phyloP scores from a whole-genome alignment of 1,139 yeast genomes.

The Geotrichum cucujoidarum region DNA sequence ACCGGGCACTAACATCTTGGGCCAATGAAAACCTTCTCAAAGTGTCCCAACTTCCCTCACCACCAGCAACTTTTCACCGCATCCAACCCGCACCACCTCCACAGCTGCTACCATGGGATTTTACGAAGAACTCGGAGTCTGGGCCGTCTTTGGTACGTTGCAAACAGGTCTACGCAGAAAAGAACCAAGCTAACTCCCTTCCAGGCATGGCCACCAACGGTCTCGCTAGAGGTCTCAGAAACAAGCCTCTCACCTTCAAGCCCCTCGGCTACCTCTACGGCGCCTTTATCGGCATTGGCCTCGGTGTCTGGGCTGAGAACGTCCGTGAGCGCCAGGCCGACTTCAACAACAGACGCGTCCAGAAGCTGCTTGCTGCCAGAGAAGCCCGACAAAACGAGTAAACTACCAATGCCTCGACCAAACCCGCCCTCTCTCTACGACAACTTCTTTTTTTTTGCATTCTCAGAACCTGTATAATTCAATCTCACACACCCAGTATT shows the following conservation, averaged over 20 bases:
- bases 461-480: constrained; percentile 5
- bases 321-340: constrained; percentile 33
- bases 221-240: constrained; percentile 37
- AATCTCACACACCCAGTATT: constrained; percentile 5
- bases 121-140: constrained; percentile 33
- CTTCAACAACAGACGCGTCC: constrained; percentile 34
- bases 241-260: constrained; percentile 36
- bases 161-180: background rate
- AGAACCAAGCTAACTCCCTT: constrained; percentile 7
- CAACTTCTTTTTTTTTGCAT: constrained; percentile 23
- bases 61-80: constrained; percentile 3
- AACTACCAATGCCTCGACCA: background rate
- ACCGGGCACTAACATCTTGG: constrained; percentile 8
- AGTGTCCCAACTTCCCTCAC: constrained; percentile 3
- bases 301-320: constrained; percentile 32
- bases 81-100: constrained; percentile 1
- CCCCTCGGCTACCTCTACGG: constrained; percentile 35
- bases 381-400: constrained; percentile 28
- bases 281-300: constrained; percentile 35
- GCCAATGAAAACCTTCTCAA: constrained; percentile 16
- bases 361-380: constrained; percentile 32
- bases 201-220: constrained; percentile 36
- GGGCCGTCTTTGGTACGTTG: constrained; percentile 29
- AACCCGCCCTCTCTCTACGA: constrained; percentile 22
- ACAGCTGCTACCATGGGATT: constrained; percentile 20